Evolutionary conservation across 805 yeast species (phyloP).

Genomic region (Candida yuanshanica): DNA sequence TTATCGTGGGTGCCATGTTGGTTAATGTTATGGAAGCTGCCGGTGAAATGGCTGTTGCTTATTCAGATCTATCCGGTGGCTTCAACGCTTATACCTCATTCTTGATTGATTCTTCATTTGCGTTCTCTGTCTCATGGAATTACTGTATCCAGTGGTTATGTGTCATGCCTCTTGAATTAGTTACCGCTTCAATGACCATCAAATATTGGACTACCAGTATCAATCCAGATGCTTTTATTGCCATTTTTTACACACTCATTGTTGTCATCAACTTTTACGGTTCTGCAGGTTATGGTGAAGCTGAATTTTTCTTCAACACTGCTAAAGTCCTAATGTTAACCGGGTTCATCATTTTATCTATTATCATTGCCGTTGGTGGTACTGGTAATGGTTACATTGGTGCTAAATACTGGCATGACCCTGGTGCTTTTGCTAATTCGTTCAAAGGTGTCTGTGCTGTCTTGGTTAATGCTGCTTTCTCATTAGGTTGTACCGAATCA

Average conservation of each 20-base stretch:
- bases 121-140: slow-evolving; percentile 58
- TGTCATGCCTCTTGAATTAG: slow-evolving; percentile 58
- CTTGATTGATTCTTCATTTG: slow-evolving; percentile 50
- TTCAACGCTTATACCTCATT: slow-evolving; percentile 53
- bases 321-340: slow-evolving; percentile 57
- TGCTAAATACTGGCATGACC: slow-evolving; percentile 43
- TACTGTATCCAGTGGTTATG: slow-evolving; percentile 60
- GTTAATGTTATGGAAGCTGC: slow-evolving; percentile 56
- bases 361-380: slow-evolving; percentile 39
- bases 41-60: slow-evolving; percentile 63
- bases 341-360: slow-evolving; percentile 53
- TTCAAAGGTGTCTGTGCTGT: slow-evolving; percentile 51
- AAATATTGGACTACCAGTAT: slow-evolving; percentile 51
- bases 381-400: slow-evolving; percentile 45
- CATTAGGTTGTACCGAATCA: slow-evolving; percentile 56
- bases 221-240: slow-evolving; percentile 53
- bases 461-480: slow-evolving; percentile 52
- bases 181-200: slow-evolving; percentile 58
- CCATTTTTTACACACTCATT: slow-evolving; percentile 43
- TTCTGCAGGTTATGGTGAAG: slow-evolving; percentile 55
- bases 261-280: slow-evolving; percentile 44
- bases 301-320: slow-evolving; percentile 58
- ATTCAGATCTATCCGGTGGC: slow-evolving; percentile 54
- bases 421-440: slow-evolving; percentile 49
- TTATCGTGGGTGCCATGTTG: slow-evolving; percentile 51